Base-by-base conservation (phyloP, 768 basidiomycete species). In the Gloeopeniophorella convolvens region DNA sequence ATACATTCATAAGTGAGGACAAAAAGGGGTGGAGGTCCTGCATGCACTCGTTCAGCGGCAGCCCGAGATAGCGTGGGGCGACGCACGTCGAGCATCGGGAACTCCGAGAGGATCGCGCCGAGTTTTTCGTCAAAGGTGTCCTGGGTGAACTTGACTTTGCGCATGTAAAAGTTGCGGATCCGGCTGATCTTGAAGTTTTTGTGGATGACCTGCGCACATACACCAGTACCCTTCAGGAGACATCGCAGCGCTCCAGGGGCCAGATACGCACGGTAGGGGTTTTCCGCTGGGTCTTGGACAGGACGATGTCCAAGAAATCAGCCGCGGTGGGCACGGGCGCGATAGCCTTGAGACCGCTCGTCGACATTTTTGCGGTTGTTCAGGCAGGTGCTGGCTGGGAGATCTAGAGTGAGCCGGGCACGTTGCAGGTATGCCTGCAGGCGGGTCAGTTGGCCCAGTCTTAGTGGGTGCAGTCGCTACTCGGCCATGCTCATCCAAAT, bases 141-240 rank as follows among this genome's bases (percentile, higher is more conserved):
- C 67, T 97, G 93, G 3, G 94, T 94, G 67, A 96, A 98, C 69
- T 95, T 98, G 71, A 99, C 95, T 69, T 99, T 99, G 66, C 95
- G 83, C 95, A 98, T 97, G 69, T 99, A 96, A 64, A 92, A 92
- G 62, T 92, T 91, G 55, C 95, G 82, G 71, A 98, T 98, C 59
- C 95, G 86, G 59, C 91, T 93, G 68, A 99, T 99, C 75, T 99
- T 97, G 76, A 96, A 97, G 75, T 97, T 97, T 77, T 96, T 97
- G 71, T 97, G 96, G 65, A 98, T 97, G 59, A 94, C 92, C 89
- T 91, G 57, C 32, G 12, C 20, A 18, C n/a, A 11, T 26, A 0
- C 6, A 12, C 12, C 3, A 11, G 16, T 48, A 13, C 16, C 40
- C 13, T 30, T 23, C 23, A 42, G 47, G 33, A 23, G 13, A 27